Percentiles rank a stretch among this genome's conserved stretches.
Conservation (phyloP, 2,329 filamentous ascomycete genomes). For the Claviceps quebecensis region DNA sequence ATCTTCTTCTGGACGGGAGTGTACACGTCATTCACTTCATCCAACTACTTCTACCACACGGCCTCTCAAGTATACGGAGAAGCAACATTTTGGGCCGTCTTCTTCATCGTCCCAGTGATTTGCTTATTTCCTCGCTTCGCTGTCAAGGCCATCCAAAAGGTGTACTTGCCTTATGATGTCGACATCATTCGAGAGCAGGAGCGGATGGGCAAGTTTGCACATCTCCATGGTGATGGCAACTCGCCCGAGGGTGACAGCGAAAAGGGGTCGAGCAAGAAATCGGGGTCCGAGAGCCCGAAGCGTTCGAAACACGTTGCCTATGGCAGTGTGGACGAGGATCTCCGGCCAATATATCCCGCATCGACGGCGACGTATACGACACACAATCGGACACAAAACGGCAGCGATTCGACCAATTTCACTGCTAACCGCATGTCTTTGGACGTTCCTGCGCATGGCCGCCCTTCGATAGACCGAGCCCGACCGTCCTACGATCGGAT, state of each 20-base stretch:
- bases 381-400: slow-evolving; percentile 75
- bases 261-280: slow-evolving; percentile 20
- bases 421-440: slow-evolving; percentile 52
- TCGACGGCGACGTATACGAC: slow-evolving; percentile 67
- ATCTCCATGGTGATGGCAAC: slow-evolving; percentile 34
- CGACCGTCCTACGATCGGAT: slow-evolving; percentile 82
- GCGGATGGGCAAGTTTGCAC: slow-evolving; percentile 65
- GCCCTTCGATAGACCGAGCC: slow-evolving; percentile 51
- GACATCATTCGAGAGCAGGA: slow-evolving; percentile 95
- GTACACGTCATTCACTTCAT: slow-evolving; percentile 44
- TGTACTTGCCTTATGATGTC: slow-evolving; percentile 83
- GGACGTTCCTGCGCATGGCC: slow-evolving; percentile 16
- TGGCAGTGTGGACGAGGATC: slow-evolving; percentile 67
- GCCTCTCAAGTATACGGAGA: slow-evolving; percentile 67
- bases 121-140: slow-evolving; percentile 79
- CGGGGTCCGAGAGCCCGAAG: slow-evolving; percentile 43
- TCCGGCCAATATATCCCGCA: slow-evolving; percentile 84
- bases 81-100: slow-evolving; percentile 75
- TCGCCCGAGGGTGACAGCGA: slow-evolving; percentile 25
- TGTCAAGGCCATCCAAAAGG: slow-evolving; percentile 80
- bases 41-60: slow-evolving; percentile 55
- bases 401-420: slow-evolving; percentile 88
- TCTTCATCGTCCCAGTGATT: slow-evolving; percentile 64
- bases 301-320: slow-evolving; percentile 43
- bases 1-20: slow-evolving; percentile 95